Conservation (phyloP, 495 filamentous ascomycete species). For the Zalerion maritima region DNA sequence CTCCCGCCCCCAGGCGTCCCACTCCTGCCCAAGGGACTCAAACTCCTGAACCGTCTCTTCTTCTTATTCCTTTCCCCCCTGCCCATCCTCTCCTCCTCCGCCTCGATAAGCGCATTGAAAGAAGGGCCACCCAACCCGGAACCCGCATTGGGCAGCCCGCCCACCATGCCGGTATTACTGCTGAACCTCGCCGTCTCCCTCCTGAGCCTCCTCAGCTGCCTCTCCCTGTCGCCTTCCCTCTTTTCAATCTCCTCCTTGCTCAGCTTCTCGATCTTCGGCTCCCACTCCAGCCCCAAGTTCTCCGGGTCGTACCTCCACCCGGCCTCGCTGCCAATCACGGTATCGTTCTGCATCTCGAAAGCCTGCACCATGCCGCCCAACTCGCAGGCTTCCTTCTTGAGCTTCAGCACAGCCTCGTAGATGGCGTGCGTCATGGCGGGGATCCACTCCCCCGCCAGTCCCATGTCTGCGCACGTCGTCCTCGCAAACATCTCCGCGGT, state of each 20-base stretch:
- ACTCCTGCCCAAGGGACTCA: slow-evolving; percentile 56
- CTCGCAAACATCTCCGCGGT: slow-evolving; percentile 87
- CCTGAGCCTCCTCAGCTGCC: slow-evolving; percentile 72
- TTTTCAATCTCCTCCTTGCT: slow-evolving; percentile 97
- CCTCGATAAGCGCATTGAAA: slow-evolving; percentile 50
- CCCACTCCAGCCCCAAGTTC: slow-evolving; percentile 81
- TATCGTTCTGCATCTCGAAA: slow-evolving; percentile 76
- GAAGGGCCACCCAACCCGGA: slow-evolving; percentile 36
- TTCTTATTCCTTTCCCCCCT: slow-evolving; percentile 83
- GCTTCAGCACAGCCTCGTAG: slow-evolving; percentile 81
- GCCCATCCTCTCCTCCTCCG: slow-evolving; percentile 52
- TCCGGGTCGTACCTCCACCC: slow-evolving; percentile 94
- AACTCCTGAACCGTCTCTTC: slow-evolving; percentile 79
- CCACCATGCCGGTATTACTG: slow-evolving; percentile 61
- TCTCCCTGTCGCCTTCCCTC: slow-evolving; percentile 83
- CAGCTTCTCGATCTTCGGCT: slow-evolving; percentile 77
- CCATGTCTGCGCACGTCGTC: slow-evolving; percentile 80
- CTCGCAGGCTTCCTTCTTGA: slow-evolving; percentile 94
- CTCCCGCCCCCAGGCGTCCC: slow-evolving; percentile 54
- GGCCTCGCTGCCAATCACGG: slow-evolving; percentile 59
- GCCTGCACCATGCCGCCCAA: slow-evolving; percentile 64
- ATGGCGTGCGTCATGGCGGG: slow-evolving; percentile 90
- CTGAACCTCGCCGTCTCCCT: slow-evolving; percentile 89
- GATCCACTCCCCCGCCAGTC: slow-evolving; percentile 83
- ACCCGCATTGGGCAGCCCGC: slow-evolving; percentile 44